Base-by-base conservation (phyloP, 208 protist species). In the Trypanosoma cruzi region DNA sequence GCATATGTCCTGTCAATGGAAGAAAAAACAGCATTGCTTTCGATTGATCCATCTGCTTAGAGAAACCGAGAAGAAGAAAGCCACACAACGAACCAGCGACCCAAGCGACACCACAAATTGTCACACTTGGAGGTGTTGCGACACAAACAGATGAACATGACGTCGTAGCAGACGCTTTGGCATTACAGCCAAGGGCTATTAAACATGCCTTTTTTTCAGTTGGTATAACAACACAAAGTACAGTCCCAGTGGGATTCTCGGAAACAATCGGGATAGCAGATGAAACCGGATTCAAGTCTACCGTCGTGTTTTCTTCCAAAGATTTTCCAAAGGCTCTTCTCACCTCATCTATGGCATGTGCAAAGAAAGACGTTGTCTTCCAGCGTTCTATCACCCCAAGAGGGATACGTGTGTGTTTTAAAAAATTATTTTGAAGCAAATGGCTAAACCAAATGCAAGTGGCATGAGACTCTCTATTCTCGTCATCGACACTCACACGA, bases 161-260 rank as follows among this genome's bases (percentile, higher is more conserved):
- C 10, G 11, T 28, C 31, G 57, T 42, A 26, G 31, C 1, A 37
- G 1, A 52, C 10, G 20, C 50, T 31, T 61, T 20, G 37, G 46
- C 14, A 36, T 49, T 65, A 8, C 49, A 40, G 16, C 71, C 71
- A 24, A 75, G 36, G 26, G 53, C 61, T 22, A 69, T 55, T 10
- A 75, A 24, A 64, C 56, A 75, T 18, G 32, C 71, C 26, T 56
- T 44, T 22, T 60, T 34, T 34, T 56, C 40, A 4, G 52, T 57
- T 18, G 37, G 56, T 29, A 36, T 0, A 36, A 65, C 56, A 11
- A 70, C 56, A 59, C 60, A 68, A 44, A 75, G 37, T 20, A 75
- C 53, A 24, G 71, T 42, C 7, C 71, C 71, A 55, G 69, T 75
- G 1, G 63, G 44, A 59, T 63, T 75, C 46, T 10, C 28, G 34